These are phyloP conservation scores for Cystobasidium slooffiae DNA, from an alignment of 1,284 basidiomycete genomes.

Conservation along the genomic window DNA sequence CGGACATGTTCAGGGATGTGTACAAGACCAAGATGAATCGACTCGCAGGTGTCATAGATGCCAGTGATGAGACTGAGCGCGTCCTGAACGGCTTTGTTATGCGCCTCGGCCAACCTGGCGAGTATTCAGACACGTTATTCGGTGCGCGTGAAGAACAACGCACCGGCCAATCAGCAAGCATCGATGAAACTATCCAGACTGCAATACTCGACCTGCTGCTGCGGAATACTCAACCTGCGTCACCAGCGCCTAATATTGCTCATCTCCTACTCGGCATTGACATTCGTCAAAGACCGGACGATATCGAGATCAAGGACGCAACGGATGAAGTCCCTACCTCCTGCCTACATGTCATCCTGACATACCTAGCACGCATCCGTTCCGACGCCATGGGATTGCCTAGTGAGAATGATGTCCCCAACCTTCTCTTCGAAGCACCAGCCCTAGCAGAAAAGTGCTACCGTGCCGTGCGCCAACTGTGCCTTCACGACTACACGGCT, in stretches of 20 bases:
- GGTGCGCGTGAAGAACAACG: conserved; percentile 61
- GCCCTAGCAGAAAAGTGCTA: conserved; percentile 85
- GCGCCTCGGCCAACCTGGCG: conserved; percentile 62
- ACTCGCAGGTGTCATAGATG: conserved; percentile 77
- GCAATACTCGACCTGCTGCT: conserved; percentile 86
- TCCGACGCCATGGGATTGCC: conserved; percentile 4
- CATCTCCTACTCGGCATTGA: conserved; percentile 86
- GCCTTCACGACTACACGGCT: conserved; percentile 80
- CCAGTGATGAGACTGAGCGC: conserved; percentile 81
- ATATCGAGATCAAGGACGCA: conserved; percentile 60
- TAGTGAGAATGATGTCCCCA: conserved; percentile 42
- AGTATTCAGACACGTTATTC: conserved; percentile 60
- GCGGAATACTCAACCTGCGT: conserved; percentile 69
- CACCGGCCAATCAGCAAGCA: conserved; percentile 53
- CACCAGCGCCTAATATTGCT: conserved; percentile 79
- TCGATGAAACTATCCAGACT: conserved; percentile 73
- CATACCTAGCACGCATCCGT: conserved; percentile 9
- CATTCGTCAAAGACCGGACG: conserved; percentile 59
- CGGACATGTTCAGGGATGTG: conserved; percentile 66
- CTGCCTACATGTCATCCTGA: conserved; percentile 73
- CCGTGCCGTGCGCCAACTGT: conserved; percentile 81
- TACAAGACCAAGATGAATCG: conserved; percentile 61
- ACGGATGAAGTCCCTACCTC: conserved; percentile 71
- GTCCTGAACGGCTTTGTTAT: conserved; percentile 79
- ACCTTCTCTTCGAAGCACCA: conserved; percentile 59